Evolutionary conservation across 2,329 filamentous ascomycete species (phyloP), one percentile per base, ranked within the genome.

Genomic region (Epichloe bromicola): DNA sequence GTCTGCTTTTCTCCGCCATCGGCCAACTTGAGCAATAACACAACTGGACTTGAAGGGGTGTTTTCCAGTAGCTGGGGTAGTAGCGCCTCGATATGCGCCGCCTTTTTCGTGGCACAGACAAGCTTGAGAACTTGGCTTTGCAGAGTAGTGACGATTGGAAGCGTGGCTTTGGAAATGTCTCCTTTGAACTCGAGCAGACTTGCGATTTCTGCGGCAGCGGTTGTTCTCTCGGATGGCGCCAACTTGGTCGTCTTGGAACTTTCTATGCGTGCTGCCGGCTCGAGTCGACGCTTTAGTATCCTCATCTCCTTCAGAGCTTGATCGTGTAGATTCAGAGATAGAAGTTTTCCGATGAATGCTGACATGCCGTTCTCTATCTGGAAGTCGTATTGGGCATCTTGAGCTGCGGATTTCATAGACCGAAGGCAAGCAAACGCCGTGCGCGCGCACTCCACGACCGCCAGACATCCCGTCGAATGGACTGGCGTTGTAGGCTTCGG

Each of bases 351-450:
- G 39, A 84, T 67, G 49, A 90, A 73, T 0, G 82, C 80, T 15
- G 84, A 78, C 74, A 87, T 85, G 50, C 85, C 86, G 53, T 74
- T 81, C 61, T 90, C 86, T 4, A 90, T 65, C 60, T 90, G 85
- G 39, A 86, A 68, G 43, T 78, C 74, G 1, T 79, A 74, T n/a
- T 82, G 68, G 10, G 74, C 67, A 10, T 80, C 67, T 8, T 74
- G 71, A 5, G 75, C 67, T 1, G 75, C 68, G 26, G 75, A 70
- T 48, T 85, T 77, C 23, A 80, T 60, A 30, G 74, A 71, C 47
- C 83, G 74, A 39, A 90, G 69, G 47, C 79, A 81, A 6, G 75
- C 68, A 59, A 90, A 87, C 2, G 83, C 84, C 30, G 78, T 65
- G 10, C 84, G 75, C 6, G 82, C 78, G 59, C 86, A 89, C 66